These are phyloP conservation scores for Fusarium coicis DNA, from an alignment of 2,329 filamentous ascomycete species.

Conservation along the genomic window DNA sequence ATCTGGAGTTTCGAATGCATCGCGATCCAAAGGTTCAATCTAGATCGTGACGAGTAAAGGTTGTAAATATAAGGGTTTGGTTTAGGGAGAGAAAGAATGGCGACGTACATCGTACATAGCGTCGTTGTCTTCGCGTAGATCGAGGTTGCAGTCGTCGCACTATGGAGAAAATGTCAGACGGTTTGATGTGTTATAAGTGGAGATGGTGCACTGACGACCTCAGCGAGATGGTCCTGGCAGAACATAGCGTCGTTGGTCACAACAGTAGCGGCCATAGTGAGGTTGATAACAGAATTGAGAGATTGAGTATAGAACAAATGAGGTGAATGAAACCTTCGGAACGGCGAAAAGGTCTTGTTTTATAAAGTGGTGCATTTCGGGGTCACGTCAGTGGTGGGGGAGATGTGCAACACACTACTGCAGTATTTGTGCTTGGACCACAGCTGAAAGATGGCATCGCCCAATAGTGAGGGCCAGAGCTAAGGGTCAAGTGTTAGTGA, in stretches of 20 bases:
- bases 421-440: background rate
- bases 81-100: no score
- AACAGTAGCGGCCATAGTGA: background rate
- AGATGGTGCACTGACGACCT: background rate
- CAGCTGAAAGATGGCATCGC: background rate
- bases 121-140: background rate
- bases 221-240: background rate
- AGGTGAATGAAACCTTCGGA: no score
- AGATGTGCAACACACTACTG: background rate
- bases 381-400: background rate
- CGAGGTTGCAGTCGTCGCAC: background rate
- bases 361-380: no score
- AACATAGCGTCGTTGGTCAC: background rate
- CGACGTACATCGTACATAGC: no score
- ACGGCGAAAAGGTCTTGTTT: fast-evolving
- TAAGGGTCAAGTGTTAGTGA: background rate
- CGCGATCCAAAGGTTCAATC: background rate
- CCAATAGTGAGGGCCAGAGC: fast-evolving
- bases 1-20: background rate
- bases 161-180: fast-evolving
- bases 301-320: no score
- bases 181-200: no score
- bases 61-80: no score
- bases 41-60: fast-evolving
- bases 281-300: fast-evolving